Base-by-base conservation (phyloP, 345 rosid species). In the Linum lewisii region DNA sequence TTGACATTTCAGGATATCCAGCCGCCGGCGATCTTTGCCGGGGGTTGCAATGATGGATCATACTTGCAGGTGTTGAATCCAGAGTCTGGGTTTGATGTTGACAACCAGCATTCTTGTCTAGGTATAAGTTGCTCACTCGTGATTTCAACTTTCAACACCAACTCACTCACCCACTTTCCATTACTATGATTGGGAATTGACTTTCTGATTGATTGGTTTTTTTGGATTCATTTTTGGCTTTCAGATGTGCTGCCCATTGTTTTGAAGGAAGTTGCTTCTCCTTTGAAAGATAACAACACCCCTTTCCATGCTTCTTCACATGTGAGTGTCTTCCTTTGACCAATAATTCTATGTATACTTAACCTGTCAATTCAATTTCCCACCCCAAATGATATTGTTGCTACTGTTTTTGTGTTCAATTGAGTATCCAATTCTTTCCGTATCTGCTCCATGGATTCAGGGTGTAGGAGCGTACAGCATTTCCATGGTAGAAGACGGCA, bases 191-290 rank as follows among this genome's bases (percentile, higher is more conserved):
- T 29, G 34, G 34, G 34, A 29, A 29, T 29, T 29, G 34, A 29
- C 34, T 3, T 29, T 5, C 34, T 29, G 7, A 29, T 29, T 29
- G 34, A 4, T 29, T 29, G 34, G 5, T 29, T 4, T 29, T 54
- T 20, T 32, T 71, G 62, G 22, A 8, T 4, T 29, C 4, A 3
- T 29, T 29, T 29, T 5, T 29, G 20, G n/a, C n/a, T 58, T 61
- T 68, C 77, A 87, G 95, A 81, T 78, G 78, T 81, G 53, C 69
- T 78, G 62, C 89, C 95, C 25, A 68, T 82, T 32, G 69, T 80
- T 50, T 60, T 75, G 18, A 81, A 84, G 44, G 88, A 84, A 22
- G 62, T 70, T 66, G 55, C 87, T 7, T 70, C 60, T n/a, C n/a
- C n/a, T 61, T 60, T 61, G 36, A 72, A 61, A 66, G 77, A 82